Conservation (phyloP, 1,284 basidiomycete genomes). For the Sphaerobolus stellatus region DNA sequence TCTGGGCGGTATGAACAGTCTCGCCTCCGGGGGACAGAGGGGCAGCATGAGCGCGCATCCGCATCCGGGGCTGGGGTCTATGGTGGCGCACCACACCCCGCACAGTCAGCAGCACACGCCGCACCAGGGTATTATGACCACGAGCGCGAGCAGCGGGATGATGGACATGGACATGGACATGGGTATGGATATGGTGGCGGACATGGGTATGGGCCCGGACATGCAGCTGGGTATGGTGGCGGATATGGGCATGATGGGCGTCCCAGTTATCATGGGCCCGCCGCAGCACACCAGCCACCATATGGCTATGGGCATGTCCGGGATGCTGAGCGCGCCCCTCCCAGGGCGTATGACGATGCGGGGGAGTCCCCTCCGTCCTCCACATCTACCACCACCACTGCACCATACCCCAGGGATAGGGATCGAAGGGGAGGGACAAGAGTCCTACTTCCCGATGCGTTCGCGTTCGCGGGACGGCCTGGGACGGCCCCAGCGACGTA, state of each 20-base stretch:
- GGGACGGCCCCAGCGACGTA: slow-evolving; percentile 17
- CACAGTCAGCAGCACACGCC: neutral
- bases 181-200: neutral
- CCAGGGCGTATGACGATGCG: neutral
- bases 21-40: slow-evolving; percentile 8
- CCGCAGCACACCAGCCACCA: neutral
- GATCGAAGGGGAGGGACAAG: slow-evolving; percentile 12
- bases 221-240: neutral
- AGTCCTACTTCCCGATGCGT: slow-evolving; percentile 5
- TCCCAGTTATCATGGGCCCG: neutral
- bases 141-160: neutral
- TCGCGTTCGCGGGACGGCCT: slow-evolving; percentile 17
- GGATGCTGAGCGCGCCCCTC: slow-evolving; percentile 8
- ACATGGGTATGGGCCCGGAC: neutral
- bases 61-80: neutral
- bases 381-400: neutral
- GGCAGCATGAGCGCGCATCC: slow-evolving; percentile 23
- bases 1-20: slow-evolving; percentile 12
- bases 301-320: neutral
- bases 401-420: slow-evolving; percentile 10
- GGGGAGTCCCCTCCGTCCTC: slow-evolving; percentile 2
- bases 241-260: neutral
- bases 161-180: neutral
- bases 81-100: neutral
- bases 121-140: neutral